Evolutionary conservation across 2,329 filamentous ascomycete species (phyloP).

Genomic region (Raffaelea deltoideospora): DNA sequence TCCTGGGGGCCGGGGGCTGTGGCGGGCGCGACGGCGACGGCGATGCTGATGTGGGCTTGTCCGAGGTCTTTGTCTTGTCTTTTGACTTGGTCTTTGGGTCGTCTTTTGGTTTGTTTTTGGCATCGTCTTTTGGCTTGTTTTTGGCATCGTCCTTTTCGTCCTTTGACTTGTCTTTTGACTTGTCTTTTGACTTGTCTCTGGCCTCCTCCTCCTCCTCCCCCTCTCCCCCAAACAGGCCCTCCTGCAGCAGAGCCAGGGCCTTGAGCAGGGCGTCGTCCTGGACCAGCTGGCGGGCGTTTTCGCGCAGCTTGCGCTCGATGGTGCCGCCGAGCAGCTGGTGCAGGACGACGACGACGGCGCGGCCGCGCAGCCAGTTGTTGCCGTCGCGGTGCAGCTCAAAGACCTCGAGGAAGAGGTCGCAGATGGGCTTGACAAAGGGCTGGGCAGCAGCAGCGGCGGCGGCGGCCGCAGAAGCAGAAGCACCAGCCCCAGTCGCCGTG

Average conservation of each 20-base stretch:
- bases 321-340: conserved; percentile 93
- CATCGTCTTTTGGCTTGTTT: no score
- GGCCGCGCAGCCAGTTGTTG: conserved; percentile 95
- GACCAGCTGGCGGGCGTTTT: conserved; percentile 58
- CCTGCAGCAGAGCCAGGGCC: conserved; percentile 60
- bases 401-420: conserved; percentile 88
- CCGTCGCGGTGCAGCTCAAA: conserved; percentile 87
- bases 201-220: conserved; percentile 20
- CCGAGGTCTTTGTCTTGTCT: no score
- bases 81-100: no score
- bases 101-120: no score
- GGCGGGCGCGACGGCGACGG: background rate
- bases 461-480: conserved; percentile 11
- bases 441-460: conserved; percentile 81
- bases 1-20: conserved; percentile 39
- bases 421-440: conserved; percentile 96
- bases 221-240: conserved; percentile 50
- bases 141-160: no score
- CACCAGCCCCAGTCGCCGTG: background rate
- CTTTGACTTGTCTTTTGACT: no score
- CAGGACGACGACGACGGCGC: conserved; percentile 88
- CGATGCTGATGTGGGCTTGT: no score
- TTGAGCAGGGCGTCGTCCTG: conserved; percentile 72
- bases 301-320: conserved; percentile 87
- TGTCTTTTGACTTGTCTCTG: no score